These are phyloP conservation scores for Alternaria dauci DNA, from an alignment of 2,329 filamentous ascomycete species.

Conservation along the genomic window DNA sequence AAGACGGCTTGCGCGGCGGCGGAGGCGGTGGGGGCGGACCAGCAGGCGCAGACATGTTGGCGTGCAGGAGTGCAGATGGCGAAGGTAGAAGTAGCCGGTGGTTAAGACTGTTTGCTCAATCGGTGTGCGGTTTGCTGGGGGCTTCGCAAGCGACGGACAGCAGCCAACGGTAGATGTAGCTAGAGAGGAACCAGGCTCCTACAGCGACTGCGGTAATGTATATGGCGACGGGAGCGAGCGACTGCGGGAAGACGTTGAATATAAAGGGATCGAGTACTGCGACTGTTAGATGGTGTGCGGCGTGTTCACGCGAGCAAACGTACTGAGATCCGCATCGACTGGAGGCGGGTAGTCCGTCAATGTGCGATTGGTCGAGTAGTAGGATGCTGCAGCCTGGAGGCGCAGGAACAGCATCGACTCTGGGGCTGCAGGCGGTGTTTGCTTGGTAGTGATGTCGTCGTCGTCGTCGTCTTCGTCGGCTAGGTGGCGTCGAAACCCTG, in stretches of 20 bases:
- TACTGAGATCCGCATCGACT: conserved; percentile 76
- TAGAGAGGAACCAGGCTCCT: conserved; percentile 61
- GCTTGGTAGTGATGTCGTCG: conserved; percentile 7
- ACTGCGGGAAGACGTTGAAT: conserved; percentile 79
- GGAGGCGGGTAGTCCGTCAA: conserved; percentile 79
- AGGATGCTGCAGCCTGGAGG: conserved; percentile 81
- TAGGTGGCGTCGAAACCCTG: conserved; percentile 55
- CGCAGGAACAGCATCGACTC: conserved; percentile 74
- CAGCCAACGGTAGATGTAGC: conserved; percentile 50
- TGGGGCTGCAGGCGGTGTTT: conserved; percentile 15
- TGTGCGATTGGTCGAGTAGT: conserved; percentile 75
- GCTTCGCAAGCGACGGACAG: conserved; percentile 29
- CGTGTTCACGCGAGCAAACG: conserved; percentile 16
- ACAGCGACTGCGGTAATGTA: conserved; percentile 72
- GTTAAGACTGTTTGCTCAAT: conserved; percentile 30
- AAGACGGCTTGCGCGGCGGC: conserved; percentile 20
- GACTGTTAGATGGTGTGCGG: conserved; percentile 21
- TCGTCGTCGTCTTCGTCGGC: conserved; percentile 10
- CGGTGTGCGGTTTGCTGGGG: conserved; percentile 41
- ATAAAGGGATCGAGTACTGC: conserved; percentile 84
- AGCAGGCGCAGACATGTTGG: conserved; percentile 35
- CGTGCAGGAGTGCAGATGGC: not conserved
- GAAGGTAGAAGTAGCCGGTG: not conserved
- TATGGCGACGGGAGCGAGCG: conserved; percentile 73
- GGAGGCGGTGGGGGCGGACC: conserved; percentile 29